Conservation (phyloP, 257 asterid genomes). For the Penstemon barbatus region DNA sequence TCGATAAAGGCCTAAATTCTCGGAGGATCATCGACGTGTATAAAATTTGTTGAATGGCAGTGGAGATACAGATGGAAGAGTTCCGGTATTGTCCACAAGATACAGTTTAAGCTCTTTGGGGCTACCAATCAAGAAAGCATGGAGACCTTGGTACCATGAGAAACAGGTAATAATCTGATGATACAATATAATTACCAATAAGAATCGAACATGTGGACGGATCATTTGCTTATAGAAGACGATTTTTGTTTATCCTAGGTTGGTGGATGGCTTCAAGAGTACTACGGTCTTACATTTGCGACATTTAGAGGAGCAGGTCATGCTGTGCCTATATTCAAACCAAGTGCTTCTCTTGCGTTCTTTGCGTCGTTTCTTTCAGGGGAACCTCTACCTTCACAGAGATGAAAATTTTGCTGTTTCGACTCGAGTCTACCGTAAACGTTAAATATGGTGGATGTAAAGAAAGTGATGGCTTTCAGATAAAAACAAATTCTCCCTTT, state of each 20-base stretch:
- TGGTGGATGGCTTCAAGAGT: constrained; percentile 91
- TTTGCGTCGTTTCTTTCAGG: constrained; percentile 77
- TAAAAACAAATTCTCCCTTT: neutral
- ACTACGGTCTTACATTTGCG: constrained; percentile 77
- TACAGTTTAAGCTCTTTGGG: constrained; percentile 70
- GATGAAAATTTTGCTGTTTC: constrained; percentile 31
- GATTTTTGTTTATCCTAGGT: constrained; percentile 42
- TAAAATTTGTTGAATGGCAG: constrained; percentile 36
- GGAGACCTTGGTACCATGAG: constrained; percentile 94
- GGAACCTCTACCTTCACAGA: constrained; percentile 53
- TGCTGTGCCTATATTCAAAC: constrained; percentile 87
- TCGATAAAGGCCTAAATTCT: neutral
- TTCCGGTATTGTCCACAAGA: constrained; percentile 82
- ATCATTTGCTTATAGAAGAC: neutral
- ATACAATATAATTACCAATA: neutral
- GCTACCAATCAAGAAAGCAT: constrained; percentile 60
- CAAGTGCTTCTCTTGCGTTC: constrained; percentile 71
- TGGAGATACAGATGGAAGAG: constrained; percentile 92
- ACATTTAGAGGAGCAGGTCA: constrained; percentile 97
- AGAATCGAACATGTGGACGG: neutral
- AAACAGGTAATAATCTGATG: constrained; percentile 55
- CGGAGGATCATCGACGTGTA: neutral
- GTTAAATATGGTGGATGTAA: neutral
- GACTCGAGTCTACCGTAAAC: constrained; percentile 11
- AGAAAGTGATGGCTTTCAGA: constrained; percentile 2